Conservation (phyloP, 2,329 filamentous ascomycete species). For the Alternaria rosae region DNA sequence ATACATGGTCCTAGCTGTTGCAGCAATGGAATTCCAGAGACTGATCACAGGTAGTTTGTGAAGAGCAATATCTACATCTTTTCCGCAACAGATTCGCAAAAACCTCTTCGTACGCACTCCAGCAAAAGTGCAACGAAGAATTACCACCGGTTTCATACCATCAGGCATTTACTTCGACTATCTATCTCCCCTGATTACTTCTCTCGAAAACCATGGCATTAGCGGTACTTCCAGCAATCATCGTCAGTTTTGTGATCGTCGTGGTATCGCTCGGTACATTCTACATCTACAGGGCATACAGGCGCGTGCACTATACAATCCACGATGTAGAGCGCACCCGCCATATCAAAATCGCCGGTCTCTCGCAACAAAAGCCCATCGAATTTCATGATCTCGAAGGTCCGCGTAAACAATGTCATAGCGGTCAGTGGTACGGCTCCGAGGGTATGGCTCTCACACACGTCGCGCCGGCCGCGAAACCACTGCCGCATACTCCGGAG, state of each 20-base stretch:
- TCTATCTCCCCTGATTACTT: not conserved
- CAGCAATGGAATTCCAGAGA: not conserved
- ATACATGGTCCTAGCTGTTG: not conserved
- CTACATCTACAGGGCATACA: not conserved
- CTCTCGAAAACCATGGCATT: not conserved
- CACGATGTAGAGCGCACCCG: not conserved
- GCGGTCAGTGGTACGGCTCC: not conserved
- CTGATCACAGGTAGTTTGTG: not conserved
- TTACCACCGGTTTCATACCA: not conserved
- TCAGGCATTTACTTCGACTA: not conserved
- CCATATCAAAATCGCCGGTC: not conserved
- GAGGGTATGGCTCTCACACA: not conserved
- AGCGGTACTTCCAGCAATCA: not conserved
- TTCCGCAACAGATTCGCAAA: not conserved
- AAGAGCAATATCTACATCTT: not conserved
- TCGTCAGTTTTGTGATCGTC: not conserved
- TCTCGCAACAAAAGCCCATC: not conserved
- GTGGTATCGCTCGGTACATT: not conserved
- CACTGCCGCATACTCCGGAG: not conserved
- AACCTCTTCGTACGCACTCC: not conserved
- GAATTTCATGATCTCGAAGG: not conserved
- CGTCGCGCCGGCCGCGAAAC: not conserved
- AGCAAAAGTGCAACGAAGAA: not conserved
- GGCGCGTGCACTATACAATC: not conserved
- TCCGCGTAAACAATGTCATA: not conserved